Base-by-base conservation (phyloP, 345 rosid genomes). In the Eutrema heterophyllum region DNA sequence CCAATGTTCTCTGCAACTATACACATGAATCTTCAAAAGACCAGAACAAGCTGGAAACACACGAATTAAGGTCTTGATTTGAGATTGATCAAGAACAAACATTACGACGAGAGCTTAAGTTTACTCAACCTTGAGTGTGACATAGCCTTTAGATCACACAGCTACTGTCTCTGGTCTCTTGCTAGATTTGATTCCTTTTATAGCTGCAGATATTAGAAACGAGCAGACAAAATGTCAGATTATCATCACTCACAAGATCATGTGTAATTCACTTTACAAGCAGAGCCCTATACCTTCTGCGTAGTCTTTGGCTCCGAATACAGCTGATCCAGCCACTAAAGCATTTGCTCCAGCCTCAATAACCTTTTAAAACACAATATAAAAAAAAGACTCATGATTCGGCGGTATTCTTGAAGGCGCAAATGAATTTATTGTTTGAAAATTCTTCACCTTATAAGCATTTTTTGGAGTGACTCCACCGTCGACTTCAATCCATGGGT, bases 281-380 rank as follows among this genome's bases (percentile, higher is more conserved):
- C 18, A 58, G 48, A 48, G 60, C 1, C 18, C 29, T 54, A 58
- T 78, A 88, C 98, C 98, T 88, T 92, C 93, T 0, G 93, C 96
- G 49, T 90, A 92, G 84, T 92, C 98, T 79, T 87, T 87, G 53
- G 98, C 95, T 68, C 96, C 93, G 64, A 92, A 92, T 39, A 92
- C 96, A 74, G 98, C 98, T 48, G 96, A 90, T 77, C 98, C 98
- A 64, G 98, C 95, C 57, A 92, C 98, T 68, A 92, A 33, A 36
- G 96, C 98, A 60, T 92, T 92, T 6, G 96, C 98, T 70, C 98
- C 98, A 29, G 97, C 98, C 75, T 90, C 96, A 65, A 92, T 90
- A 69, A 92, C 96, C 98, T 92, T 57, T 56, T 21, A 61, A 60
- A 21, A 21, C 24, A 36, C 32, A 48, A 29, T 27, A 32, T 0